Conservation (phyloP, 2,329 filamentous ascomycete species). For the Exophiala spinifera region DNA sequence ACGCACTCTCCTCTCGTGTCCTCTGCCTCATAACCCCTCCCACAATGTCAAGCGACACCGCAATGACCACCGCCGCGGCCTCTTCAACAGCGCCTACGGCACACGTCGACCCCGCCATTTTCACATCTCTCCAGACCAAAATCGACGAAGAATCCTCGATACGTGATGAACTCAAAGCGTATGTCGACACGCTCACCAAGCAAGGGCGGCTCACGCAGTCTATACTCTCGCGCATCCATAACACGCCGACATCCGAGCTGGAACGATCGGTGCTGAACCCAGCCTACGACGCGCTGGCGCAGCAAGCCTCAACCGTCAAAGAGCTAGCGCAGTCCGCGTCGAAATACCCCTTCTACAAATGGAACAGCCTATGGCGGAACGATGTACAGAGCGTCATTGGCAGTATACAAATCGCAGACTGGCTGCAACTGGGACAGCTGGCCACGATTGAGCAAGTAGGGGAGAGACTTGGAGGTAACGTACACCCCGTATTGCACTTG, state of each 20-base stretch:
- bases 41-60: constrained; percentile 20
- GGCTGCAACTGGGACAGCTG: constrained; percentile 62
- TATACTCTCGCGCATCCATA: constrained; percentile 83
- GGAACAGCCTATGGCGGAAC: constrained; percentile 82
- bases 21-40: background rate
- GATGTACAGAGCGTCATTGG: constrained; percentile 84
- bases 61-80: constrained; percentile 18
- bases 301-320: constrained; percentile 67
- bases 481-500: background rate
- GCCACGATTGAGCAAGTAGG: constrained; percentile 87
- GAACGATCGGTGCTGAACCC: constrained; percentile 67
- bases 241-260: constrained; percentile 65
- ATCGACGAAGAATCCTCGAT: constrained; percentile 83
- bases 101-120: constrained; percentile 76
- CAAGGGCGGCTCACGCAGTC: constrained; percentile 76
- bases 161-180: constrained; percentile 76
- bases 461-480: constrained; percentile 66
- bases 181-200: constrained; percentile 78
- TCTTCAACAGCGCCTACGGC: constrained; percentile 37
- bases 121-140: constrained; percentile 80
- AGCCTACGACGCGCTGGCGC: constrained; percentile 66
- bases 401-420: constrained; percentile 59
- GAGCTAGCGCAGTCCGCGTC: constrained; percentile 72
- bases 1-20: background rate
- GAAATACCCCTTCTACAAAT: constrained; percentile 95